Conservation (phyloP, 2,329 filamentous ascomycete genomes). For the Plenodomus lindquistii region DNA sequence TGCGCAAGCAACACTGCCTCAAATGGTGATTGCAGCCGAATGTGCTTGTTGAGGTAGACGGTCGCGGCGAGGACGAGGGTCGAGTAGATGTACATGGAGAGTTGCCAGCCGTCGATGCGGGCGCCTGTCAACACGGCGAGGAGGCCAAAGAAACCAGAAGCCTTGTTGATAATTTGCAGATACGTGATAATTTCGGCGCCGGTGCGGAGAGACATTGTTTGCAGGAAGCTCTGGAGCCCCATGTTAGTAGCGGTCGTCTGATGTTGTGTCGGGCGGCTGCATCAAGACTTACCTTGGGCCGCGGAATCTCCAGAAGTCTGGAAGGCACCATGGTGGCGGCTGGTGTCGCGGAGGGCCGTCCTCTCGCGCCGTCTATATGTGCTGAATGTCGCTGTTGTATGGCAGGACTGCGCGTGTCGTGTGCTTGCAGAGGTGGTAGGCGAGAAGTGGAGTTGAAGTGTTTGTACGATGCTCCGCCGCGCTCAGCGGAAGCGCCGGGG, state of each 20-base stretch:
- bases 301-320: conserved; percentile 43
- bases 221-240: conserved; percentile 72
- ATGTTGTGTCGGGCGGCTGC: conserved; percentile 4
- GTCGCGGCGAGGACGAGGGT: conserved; percentile 70
- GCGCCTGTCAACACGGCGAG: conserved; percentile 88
- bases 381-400: conserved; percentile 19
- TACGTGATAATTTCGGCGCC: conserved; percentile 84
- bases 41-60: conserved; percentile 74
- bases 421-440: conserved; percentile 1
- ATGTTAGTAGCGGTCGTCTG: conserved; percentile 21
- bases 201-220: conserved; percentile 82
- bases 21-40: conserved; percentile 76
- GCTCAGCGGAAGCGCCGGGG: conserved; percentile 20
- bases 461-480: conserved; percentile 6
- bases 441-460: conserved; percentile 7
- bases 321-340: conserved; percentile 32
- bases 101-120: conserved; percentile 77
- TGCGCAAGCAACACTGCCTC: conserved; percentile 81
- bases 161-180: conserved; percentile 86
- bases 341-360: conserved; percentile 4
- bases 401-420: conserved; percentile 15
- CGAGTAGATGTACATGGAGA: conserved; percentile 91
- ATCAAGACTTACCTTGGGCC: conserved; percentile 39
- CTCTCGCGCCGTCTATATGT: conserved; percentile 1
- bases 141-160: conserved; percentile 86